Evolutionary conservation across 345 rosid genomes (phyloP).

Genomic region (Conringia planisiliqua): DNA sequence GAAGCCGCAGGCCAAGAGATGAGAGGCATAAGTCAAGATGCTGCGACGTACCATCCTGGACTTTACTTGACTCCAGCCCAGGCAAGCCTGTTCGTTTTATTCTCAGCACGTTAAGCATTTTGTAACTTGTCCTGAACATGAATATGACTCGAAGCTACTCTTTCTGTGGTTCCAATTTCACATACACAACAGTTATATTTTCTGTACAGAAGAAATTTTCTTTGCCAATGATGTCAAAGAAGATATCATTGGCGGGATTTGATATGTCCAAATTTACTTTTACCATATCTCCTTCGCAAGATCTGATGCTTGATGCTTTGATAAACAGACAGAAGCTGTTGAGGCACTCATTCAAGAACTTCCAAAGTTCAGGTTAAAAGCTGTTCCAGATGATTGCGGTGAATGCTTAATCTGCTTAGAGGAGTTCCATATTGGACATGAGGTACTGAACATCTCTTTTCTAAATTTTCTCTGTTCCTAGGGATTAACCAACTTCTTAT

Average conservation of each 20-base stretch:
- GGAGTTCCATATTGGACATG: conserved; percentile 85
- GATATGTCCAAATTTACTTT: not conserved
- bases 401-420: conserved; percentile 99
- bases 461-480: not conserved
- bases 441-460: conserved; percentile 44
- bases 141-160: not conserved
- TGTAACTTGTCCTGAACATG: conserved; percentile 8
- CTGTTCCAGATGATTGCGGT: conserved; percentile 94
- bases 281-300: not conserved
- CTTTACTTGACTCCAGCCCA: conserved; percentile 90
- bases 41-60: conserved; percentile 93
- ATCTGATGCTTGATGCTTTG: conserved; percentile 4
- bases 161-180: not conserved
- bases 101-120: conserved; percentile 7
- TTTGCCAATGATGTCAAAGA: conserved; percentile 11
- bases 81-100: conserved; percentile 37
- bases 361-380: conserved; percentile 91
- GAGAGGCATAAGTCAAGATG: conserved; percentile 93
- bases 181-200: not conserved
- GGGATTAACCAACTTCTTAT: not conserved
- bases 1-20: conserved; percentile 99
- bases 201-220: not conserved
- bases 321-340: conserved; percentile 82
- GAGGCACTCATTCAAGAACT: conserved; percentile 97
- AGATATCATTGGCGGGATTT: not conserved